Evolutionary conservation across 1,139 yeast genomes (phyloP).

Genomic region (Citeromyces siamensis): DNA sequence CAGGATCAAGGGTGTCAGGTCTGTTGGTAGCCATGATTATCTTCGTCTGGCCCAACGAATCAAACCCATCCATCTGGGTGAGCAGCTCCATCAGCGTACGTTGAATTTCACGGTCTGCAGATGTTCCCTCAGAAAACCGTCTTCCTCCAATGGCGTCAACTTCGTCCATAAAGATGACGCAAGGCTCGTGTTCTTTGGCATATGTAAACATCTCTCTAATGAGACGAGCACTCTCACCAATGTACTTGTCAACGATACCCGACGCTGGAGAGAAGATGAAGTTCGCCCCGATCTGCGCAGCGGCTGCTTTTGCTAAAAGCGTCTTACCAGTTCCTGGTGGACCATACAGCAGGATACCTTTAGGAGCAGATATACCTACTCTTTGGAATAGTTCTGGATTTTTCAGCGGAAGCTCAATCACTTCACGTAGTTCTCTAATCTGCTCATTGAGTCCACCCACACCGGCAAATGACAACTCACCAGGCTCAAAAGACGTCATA

Average conservation of each 20-base stretch:
- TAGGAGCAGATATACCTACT: constrained; percentile 97
- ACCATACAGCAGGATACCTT: constrained; percentile 93
- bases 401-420: constrained; percentile 91
- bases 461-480: constrained; percentile 87
- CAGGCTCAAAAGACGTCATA: constrained; percentile 97
- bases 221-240: constrained; percentile 95
- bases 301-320: constrained; percentile 91
- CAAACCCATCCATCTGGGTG: constrained; percentile 99
- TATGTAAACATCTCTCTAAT: constrained; percentile 98
- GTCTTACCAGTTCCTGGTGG: constrained; percentile 99
- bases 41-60: constrained; percentile 92
- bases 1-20: constrained; percentile 99
- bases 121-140: constrained; percentile 95
- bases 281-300: constrained; percentile 97
- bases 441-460: constrained; percentile 97
- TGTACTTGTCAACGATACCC: constrained; percentile 96
- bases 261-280: constrained; percentile 97
- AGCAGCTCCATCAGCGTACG: constrained; percentile 96
- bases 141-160: constrained; percentile 99
- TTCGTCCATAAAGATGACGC: constrained; percentile 98
- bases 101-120: constrained; percentile 98
- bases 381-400: constrained; percentile 94
- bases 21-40: constrained; percentile 99
- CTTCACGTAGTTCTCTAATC: constrained; percentile 93
- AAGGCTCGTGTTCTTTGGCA: constrained; percentile 97